Evolutionary conservation across 2,329 filamentous ascomycete species (phyloP).

Genomic region (Diaporthe sp.): DNA sequence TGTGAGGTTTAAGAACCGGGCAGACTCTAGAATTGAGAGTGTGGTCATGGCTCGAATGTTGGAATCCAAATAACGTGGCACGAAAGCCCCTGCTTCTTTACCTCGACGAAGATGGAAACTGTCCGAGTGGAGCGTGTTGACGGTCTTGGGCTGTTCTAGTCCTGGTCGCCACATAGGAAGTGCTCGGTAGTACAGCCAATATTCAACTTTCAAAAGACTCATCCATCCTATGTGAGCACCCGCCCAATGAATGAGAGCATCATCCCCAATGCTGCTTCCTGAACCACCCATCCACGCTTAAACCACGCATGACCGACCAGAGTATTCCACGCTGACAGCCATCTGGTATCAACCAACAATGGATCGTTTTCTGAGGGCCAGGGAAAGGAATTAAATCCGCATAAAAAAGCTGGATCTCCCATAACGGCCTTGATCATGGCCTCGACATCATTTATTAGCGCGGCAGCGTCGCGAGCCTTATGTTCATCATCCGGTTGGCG

Average conservation of each 20-base stretch:
- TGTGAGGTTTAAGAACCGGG: not conserved
- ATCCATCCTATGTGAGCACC: not conserved
- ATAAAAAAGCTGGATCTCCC: not conserved
- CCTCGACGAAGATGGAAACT: no score
- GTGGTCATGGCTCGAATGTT: not conserved
- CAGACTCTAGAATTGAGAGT: not conserved
- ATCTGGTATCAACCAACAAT: not conserved
- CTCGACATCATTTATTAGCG: not conserved
- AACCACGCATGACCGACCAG: not conserved
- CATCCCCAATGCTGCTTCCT: slow-evolving; percentile 4
- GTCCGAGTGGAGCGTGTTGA: no score
- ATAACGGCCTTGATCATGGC: not conserved
- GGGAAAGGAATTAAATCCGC: not conserved
- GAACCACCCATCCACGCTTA: slow-evolving; percentile 14
- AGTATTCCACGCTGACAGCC: not conserved
- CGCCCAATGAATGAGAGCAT: not conserved
- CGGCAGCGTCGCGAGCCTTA: not conserved
- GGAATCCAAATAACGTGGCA: not conserved
- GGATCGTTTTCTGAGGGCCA: not conserved
- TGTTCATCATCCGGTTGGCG: not conserved
- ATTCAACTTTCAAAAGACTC: not conserved
- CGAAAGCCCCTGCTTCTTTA: no score
- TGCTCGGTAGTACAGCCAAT: not conserved
- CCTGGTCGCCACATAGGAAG: no score
- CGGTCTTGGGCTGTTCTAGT: no score